Evolutionary conservation across 768 basidiomycete species (phyloP).

Genomic region (Sistotremastrum niveocremeum): DNA sequence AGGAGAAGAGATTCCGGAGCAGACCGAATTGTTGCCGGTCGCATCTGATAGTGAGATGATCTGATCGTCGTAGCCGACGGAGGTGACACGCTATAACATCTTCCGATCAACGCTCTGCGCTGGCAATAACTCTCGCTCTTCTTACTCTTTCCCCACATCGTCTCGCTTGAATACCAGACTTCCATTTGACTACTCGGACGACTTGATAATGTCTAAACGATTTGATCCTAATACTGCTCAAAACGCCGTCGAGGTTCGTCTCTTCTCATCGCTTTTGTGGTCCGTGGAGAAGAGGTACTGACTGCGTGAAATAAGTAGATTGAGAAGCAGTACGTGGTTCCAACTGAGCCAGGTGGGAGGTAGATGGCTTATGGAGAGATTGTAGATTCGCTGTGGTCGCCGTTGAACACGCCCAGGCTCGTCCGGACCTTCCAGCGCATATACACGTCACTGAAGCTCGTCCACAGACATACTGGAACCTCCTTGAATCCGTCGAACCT

Average conservation of each 20-base stretch:
- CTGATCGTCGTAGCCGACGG: no score
- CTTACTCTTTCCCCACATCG: conserved; percentile 9
- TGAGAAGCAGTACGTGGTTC: conserved; percentile 74
- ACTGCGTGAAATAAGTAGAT: conserved; percentile 38
- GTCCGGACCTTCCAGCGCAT: conserved; percentile 10
- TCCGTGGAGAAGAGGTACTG: background rate
- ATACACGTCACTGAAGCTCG: background rate
- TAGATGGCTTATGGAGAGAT: conserved; percentile 4
- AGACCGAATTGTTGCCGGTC: background rate
- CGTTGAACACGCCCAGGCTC: conserved; percentile 89
- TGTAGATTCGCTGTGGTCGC: conserved; percentile 81
- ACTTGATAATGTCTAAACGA: conserved; percentile 8
- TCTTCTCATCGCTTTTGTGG: background rate
- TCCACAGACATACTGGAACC: conserved; percentile 83
- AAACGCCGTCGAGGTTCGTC: conserved; percentile 72
- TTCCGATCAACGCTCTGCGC: background rate
- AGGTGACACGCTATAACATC: no score
- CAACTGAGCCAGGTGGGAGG: background rate
- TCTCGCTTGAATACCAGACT: conserved; percentile 7
- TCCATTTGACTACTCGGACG: background rate
- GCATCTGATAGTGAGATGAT: background rate
- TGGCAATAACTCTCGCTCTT: background rate
- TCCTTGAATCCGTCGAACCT: conserved; percentile 71
- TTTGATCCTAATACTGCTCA: conserved; percentile 91
- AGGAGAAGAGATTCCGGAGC: background rate